phyloP scores from a whole-genome alignment of 176 grass and related monocot species.

The Tillandsia fasciculata region DNA sequence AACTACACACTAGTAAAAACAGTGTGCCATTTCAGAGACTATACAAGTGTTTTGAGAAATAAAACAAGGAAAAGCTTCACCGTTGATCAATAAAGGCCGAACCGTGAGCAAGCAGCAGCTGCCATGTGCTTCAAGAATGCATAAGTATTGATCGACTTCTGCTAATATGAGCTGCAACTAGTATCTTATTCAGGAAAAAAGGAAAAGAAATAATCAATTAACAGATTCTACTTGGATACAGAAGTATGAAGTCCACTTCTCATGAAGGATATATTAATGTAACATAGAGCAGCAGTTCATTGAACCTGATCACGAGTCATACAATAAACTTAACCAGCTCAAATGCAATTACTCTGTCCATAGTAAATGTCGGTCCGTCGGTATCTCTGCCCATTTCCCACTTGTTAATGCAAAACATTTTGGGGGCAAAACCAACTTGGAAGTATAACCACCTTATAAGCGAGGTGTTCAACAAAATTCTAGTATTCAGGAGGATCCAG shows the following conservation, averaged over 20 bases:
- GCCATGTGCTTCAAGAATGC: neutral
- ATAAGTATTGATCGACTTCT: neutral
- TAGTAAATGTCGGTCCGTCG: no score
- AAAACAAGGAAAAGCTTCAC: neutral
- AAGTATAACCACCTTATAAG: slow-evolving; percentile 5
- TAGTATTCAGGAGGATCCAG: slow-evolving; percentile 7
- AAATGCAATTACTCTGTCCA: no score
- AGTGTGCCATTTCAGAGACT: neutral
- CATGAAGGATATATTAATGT: no score
- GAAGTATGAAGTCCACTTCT: no score
- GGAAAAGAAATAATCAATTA: neutral
- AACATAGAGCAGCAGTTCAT: no score
- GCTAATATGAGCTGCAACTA: neutral
- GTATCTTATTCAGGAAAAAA: neutral
- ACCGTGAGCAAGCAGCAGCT: neutral
- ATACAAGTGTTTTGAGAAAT: neutral
- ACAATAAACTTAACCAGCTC: no score
- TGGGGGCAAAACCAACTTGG: neutral
- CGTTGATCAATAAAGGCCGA: neutral
- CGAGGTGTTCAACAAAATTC: slow-evolving; percentile 13
- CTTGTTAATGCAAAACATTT: no score
- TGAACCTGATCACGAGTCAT: no score
- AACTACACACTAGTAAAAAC: neutral
- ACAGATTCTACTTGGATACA: no score
- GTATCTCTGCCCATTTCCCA: neutral